phyloP scores from a whole-genome alignment of 2,329 filamentous ascomycete genomes.

The Penicillium freii region DNA sequence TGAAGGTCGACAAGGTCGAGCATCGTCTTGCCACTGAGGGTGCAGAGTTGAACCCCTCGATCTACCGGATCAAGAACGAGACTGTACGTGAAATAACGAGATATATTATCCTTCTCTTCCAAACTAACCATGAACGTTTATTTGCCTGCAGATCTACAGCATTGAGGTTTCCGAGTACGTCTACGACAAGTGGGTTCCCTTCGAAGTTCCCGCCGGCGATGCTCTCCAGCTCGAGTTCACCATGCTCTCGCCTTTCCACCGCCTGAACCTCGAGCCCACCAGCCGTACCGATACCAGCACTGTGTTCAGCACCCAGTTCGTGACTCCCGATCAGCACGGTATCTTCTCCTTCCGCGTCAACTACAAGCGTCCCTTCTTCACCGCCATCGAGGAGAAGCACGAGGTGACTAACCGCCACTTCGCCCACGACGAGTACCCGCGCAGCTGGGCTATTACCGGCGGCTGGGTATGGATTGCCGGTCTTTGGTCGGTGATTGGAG shows the following conservation, averaged over 20 bases:
- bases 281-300: slow-evolving; percentile 64
- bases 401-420: slow-evolving; percentile 95
- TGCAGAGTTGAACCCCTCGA: slow-evolving; percentile 66
- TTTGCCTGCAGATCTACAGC: slow-evolving; percentile 64
- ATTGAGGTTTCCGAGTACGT: slow-evolving; percentile 87
- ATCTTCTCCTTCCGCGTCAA: slow-evolving; percentile 99
- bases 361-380: slow-evolving; percentile 93
- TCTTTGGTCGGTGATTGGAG: slow-evolving; percentile 76
- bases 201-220: slow-evolving; percentile 67
- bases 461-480: slow-evolving; percentile 95
- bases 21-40: slow-evolving; percentile 64
- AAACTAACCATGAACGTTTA: slow-evolving; percentile 27
- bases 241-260: slow-evolving; percentile 98
- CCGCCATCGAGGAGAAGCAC: slow-evolving; percentile 85
- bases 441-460: slow-evolving; percentile 83
- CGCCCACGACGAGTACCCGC: slow-evolving; percentile 93
- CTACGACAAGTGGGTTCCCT: slow-evolving; percentile 72
- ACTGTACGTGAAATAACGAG: slow-evolving; percentile 65
- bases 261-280: slow-evolving; percentile 66
- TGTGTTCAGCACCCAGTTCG: slow-evolving; percentile 73
- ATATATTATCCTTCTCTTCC: background rate
- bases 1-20: slow-evolving; percentile 78
- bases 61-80: slow-evolving; percentile 95
- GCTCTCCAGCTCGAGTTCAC: slow-evolving; percentile 90
- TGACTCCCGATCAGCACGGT: slow-evolving; percentile 91